Conservation (phyloP, 306 rosid species). For the Luffa acutangula region DNA sequence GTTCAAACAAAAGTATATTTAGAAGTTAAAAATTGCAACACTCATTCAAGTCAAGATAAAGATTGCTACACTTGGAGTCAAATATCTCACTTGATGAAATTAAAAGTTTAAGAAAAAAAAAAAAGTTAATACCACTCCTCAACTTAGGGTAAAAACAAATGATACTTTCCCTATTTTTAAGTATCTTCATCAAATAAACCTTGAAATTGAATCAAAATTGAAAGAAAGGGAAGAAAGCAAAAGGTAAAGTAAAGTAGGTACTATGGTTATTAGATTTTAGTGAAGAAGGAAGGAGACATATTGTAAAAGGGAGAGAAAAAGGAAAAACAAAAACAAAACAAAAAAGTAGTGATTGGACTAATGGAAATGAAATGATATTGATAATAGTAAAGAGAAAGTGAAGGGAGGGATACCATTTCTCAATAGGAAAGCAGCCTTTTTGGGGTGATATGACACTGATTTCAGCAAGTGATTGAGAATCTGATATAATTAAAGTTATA, state of each 20-base stretch:
- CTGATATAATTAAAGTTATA: conserved; percentile 7
- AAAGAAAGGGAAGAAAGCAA: neutral
- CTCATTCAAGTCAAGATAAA: too few species aligned
- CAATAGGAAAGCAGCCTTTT: neutral
- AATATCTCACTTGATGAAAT: neutral
- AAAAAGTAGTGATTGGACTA: neutral
- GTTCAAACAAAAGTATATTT: too few species aligned
- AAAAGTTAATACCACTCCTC: neutral
- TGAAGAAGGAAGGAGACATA: neutral
- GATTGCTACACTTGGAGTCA: too few species aligned
- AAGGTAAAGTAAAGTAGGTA: neutral
- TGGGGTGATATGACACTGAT: conserved; percentile 2
- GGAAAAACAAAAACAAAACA: neutral
- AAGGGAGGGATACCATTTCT: neutral
- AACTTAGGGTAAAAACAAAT: too few species aligned
- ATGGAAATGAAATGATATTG: conserved; percentile 1
- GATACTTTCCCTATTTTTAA: too few species aligned
- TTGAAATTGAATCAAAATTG: neutral
- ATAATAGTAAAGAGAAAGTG: conserved; percentile 8
- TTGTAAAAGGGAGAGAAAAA: neutral
- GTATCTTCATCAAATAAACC: neutral
- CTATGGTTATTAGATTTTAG: neutral
- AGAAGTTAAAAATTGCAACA: too few species aligned
- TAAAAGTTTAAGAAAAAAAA: neutral
- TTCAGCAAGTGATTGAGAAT: conserved; percentile 10